Percentiles rank a stretch among this genome's conserved stretches.
These are phyloP conservation scores for Warburgia ugandensis DNA, from an alignment of 164 flowering plant species.

Conservation along the genomic window DNA sequence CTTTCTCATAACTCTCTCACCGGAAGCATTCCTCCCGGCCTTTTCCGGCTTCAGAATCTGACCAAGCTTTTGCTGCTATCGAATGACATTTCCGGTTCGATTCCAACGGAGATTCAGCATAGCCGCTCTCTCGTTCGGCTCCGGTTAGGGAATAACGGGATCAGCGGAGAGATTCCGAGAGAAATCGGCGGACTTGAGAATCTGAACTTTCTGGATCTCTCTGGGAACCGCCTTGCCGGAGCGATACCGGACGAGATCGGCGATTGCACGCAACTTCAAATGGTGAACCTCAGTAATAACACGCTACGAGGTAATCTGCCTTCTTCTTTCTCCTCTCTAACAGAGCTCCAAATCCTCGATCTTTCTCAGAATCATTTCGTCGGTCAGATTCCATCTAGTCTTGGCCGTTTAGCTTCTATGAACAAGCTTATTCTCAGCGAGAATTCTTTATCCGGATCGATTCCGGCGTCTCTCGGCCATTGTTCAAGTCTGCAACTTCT, in stretches of 20 bases:
- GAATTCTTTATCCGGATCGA: conserved; percentile 39
- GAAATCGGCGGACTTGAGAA: conserved; percentile 51
- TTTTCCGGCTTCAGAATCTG: conserved; percentile 62
- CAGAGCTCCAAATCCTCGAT: conserved; percentile 59
- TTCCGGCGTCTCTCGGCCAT: conserved; percentile 33
- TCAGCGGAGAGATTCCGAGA: conserved; percentile 57
- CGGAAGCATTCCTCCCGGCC: conserved; percentile 54
- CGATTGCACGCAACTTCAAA: conserved; percentile 43
- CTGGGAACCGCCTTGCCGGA: conserved; percentile 55
- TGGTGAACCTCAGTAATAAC: conserved; percentile 61
- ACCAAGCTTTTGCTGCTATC: conserved; percentile 72
- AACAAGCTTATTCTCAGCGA: conserved; percentile 31
- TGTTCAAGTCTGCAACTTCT: conserved; percentile 42
- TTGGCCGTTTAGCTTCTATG: conserved; percentile 31
- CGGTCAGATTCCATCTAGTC: conserved; percentile 44
- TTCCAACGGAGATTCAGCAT: conserved; percentile 64
- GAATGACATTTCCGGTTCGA: conserved; percentile 68
- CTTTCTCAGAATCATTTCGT: conserved; percentile 41
- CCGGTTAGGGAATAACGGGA: conserved; percentile 55
- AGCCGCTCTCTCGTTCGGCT: conserved; percentile 59
- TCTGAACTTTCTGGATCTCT: conserved; percentile 66
- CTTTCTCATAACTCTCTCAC: conserved; percentile 64
- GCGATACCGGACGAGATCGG: conserved; percentile 65
- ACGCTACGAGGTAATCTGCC: conserved; percentile 53
- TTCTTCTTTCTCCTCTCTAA: conserved; percentile 41